These are phyloP conservation scores for Fraxinus pennsylvanica DNA, from an alignment of 257 asterid species.

Conservation along the genomic window DNA sequence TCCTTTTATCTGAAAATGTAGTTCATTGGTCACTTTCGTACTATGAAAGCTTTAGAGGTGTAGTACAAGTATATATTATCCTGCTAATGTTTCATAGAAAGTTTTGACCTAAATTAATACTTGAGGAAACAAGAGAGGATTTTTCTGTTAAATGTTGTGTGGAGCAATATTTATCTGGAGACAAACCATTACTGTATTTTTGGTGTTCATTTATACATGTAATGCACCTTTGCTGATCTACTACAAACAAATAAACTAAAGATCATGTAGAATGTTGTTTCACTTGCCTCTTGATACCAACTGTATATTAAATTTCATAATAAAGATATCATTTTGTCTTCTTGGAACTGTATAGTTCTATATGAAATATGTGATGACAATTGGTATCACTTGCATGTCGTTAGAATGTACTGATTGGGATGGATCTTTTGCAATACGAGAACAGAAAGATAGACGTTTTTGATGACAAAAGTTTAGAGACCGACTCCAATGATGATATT, in stretches of 20 bases:
- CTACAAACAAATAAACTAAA: conserved; percentile 14
- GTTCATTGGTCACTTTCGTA: neutral
- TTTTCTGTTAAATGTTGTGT: conserved; percentile 7
- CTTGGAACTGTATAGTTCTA: neutral
- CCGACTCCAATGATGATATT: conserved; percentile 46
- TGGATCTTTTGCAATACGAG: conserved; percentile 64
- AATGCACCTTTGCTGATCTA: neutral
- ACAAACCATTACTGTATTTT: neutral
- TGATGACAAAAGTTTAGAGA: conserved; percentile 43
- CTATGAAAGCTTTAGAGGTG: neutral
- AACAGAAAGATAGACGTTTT: conserved; percentile 47
- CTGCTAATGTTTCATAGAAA: neutral
- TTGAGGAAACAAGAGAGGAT: conserved; percentile 20
- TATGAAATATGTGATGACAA: conserved; percentile 21
- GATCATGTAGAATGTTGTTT: conserved; percentile 4
- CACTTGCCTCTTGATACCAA: conserved; percentile 15
- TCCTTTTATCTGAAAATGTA: neutral
- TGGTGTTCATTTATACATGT: neutral
- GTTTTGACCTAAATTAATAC: neutral
- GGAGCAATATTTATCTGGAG: conserved; percentile 9
- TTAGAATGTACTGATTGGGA: conserved; percentile 73
- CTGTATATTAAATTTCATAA: neutral
- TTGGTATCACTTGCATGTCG: conserved; percentile 29
- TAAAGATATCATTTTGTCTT: neutral
- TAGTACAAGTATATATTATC: neutral